Percentiles rank a stretch among this genome's conserved stretches.
Evolutionary conservation across 306 rosid genomes (phyloP).

Genomic region (Clitoria ternatea): DNA sequence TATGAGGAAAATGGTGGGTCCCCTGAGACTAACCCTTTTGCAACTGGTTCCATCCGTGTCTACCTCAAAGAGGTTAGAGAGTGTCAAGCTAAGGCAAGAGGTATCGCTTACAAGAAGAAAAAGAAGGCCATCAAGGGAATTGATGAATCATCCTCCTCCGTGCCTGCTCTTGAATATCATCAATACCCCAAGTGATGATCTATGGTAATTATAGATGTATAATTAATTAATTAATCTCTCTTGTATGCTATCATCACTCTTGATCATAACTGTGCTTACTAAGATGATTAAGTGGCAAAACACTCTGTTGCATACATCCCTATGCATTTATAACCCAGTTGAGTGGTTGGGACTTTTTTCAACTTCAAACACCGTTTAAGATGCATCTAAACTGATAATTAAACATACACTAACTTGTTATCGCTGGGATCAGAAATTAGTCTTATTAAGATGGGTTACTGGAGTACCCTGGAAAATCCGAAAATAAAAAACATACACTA

Average conservation of each 20-base stretch:
- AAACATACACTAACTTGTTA: no score
- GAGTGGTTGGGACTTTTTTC: no score
- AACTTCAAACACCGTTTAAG: no score
- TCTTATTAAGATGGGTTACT: no score
- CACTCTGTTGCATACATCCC: no score
- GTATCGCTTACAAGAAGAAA: slow-evolving; percentile 96
- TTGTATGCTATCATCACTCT: background rate
- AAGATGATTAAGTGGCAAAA: background rate
- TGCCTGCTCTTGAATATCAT: slow-evolving; percentile 43
- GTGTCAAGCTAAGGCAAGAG: slow-evolving; percentile 95
- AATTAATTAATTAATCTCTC: slow-evolving; percentile 1
- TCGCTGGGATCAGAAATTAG: no score
- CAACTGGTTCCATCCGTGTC: slow-evolving; percentile 73
- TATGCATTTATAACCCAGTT: no score
- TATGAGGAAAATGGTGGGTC: slow-evolving; percentile 93
- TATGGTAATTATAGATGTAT: slow-evolving; percentile 55
- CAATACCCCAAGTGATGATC: background rate
- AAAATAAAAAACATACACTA: no score
- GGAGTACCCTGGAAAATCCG: no score
- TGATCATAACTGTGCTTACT: background rate
- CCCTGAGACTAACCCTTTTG: slow-evolving; percentile 84
- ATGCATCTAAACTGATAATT: no score
- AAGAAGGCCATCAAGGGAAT: slow-evolving; percentile 65
- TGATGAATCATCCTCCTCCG: slow-evolving; percentile 49
- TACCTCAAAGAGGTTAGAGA: slow-evolving; percentile 89